Conservation (phyloP, 345 rosid genomes). For the Eucalyptus pauciflora region DNA sequence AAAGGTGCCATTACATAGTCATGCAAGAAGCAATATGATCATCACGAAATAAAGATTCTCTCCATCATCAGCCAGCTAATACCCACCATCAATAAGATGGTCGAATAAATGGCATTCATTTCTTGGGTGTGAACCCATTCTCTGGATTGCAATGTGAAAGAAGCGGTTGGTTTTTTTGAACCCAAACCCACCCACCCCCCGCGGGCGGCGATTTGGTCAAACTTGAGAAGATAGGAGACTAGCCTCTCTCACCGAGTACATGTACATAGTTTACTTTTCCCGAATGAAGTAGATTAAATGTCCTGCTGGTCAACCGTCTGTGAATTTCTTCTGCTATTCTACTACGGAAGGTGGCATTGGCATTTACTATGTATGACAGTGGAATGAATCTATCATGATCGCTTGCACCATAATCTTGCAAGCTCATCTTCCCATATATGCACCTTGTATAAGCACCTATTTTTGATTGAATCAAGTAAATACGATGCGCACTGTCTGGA, state of each 20-base stretch:
- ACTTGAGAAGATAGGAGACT: neutral
- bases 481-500: neutral
- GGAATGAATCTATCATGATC: neutral
- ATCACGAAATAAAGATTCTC: neutral
- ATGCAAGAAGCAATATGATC: neutral
- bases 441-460: neutral
- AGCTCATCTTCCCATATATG: neutral
- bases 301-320: neutral
- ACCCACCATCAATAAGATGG: neutral
- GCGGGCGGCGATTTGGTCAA: neutral
- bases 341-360: neutral
- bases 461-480: neutral
- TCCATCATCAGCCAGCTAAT: neutral
- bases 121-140: neutral
- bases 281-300: neutral
- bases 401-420: neutral
- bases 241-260: neutral
- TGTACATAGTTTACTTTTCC: neutral
- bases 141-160: neutral
- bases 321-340: neutral
- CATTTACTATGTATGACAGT: neutral
- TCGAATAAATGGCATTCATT: neutral
- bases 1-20: neutral
- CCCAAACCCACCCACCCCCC: no score
- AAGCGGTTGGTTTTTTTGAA: no score